These are phyloP conservation scores for Botrytis byssoidea DNA, from an alignment of 2,329 filamentous ascomycete genomes.

Conservation along the genomic window DNA sequence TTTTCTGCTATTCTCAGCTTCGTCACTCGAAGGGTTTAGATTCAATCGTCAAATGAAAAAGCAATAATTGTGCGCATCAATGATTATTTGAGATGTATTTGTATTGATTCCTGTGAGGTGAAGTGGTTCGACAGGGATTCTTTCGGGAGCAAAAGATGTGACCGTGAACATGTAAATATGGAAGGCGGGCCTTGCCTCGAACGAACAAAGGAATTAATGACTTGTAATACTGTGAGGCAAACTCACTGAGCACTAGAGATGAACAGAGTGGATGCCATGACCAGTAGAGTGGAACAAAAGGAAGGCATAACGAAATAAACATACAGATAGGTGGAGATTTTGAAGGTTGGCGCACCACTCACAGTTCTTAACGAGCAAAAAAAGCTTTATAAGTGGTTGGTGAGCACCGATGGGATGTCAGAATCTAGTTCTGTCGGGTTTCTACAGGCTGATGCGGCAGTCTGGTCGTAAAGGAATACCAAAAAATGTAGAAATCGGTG, in stretches of 20 bases:
- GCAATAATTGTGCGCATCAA: slow-evolving; percentile 30
- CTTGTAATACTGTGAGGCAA: slow-evolving; percentile 23
- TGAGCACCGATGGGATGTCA: slow-evolving; percentile 13
- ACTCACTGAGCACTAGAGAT: slow-evolving; percentile 27
- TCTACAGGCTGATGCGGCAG: slow-evolving; percentile 19
- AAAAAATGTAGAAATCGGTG: slow-evolving; percentile 11
- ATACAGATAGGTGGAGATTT: slow-evolving; percentile 30
- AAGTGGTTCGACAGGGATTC: slow-evolving; percentile 35
- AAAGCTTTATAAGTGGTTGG: slow-evolving; percentile 30
- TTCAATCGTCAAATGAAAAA: slow-evolving; percentile 28
- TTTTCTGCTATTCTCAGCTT: slow-evolving; percentile 31
- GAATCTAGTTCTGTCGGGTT: slow-evolving; percentile 8
- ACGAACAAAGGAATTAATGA: slow-evolving; percentile 19
- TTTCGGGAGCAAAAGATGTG: slow-evolving; percentile 25
- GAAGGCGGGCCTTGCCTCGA: slow-evolving; percentile 25
- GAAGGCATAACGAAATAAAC: slow-evolving; percentile 25
- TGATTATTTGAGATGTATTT: slow-evolving; percentile 28
- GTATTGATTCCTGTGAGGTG: slow-evolving; percentile 32
- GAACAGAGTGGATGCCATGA: slow-evolving; percentile 26
- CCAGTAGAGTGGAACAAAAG: slow-evolving; percentile 27
- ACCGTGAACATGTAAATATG: slow-evolving; percentile 21
- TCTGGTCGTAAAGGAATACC: slow-evolving; percentile 11
- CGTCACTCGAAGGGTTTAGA: slow-evolving; percentile 24
- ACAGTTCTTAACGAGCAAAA: slow-evolving; percentile 25
- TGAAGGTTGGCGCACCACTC: slow-evolving; percentile 32